Conservation (phyloP, 2,329 filamentous ascomycete genomes). For the Lizonia empirigonia region DNA sequence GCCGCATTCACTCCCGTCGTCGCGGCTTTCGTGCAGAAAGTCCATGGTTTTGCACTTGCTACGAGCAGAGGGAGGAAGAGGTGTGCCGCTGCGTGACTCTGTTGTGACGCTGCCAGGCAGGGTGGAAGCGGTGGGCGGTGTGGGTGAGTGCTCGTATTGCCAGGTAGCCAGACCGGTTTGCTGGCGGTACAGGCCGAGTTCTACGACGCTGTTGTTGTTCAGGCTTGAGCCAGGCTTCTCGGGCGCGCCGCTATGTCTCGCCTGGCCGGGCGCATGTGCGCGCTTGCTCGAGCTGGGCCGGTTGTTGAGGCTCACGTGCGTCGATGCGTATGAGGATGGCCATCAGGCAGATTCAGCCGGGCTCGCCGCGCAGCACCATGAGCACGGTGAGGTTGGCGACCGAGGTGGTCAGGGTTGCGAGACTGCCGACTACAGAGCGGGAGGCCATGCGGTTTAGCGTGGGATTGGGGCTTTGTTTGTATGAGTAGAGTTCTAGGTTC, state of each 20-base stretch:
- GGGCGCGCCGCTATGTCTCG: not conserved
- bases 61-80: not conserved
- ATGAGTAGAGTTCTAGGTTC: constrained; percentile 62
- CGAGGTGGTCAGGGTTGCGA: constrained; percentile 63
- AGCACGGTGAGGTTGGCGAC: constrained; percentile 65
- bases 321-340: not conserved
- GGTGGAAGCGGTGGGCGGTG: not conserved
- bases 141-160: not conserved
- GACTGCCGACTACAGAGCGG: constrained; percentile 65
- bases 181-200: not conserved
- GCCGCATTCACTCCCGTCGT: constrained; percentile 5
- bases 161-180: not conserved
- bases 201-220: not conserved
- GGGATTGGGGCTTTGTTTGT: constrained; percentile 54
- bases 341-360: constrained; percentile 69
- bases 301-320: not conserved
- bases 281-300: not conserved
- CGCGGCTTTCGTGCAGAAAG: not conserved
- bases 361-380: constrained; percentile 64
- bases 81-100: constrained; percentile 7
- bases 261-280: not conserved
- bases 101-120: constrained; percentile 13
- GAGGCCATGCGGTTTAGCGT: constrained; percentile 59
- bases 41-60: not conserved
- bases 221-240: not conserved